Conservation (phyloP, 805 yeast species). For the Cyberlindnera xylosilytica region DNA sequence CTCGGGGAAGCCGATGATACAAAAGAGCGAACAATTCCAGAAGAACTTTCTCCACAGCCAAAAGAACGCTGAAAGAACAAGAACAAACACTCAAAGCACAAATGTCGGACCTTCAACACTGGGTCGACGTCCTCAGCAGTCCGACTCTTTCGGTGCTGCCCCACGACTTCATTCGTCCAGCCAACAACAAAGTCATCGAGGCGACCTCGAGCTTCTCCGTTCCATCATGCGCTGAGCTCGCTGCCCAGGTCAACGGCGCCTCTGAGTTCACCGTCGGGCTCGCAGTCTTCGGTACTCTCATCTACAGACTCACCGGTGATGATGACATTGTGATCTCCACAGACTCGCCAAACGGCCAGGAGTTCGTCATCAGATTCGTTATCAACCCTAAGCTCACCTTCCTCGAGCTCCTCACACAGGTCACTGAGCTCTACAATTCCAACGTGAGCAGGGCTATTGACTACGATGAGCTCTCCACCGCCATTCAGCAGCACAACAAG, state of each 20-base stretch:
- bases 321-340: conserved; percentile 91
- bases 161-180: conserved; percentile 79
- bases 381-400: conserved; percentile 57
- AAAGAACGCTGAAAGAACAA: not conserved
- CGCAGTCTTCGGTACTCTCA: conserved; percentile 65
- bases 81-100: no score
- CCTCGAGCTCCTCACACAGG: conserved; percentile 44
- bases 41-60: no score
- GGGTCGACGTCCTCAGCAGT: conserved; percentile 66
- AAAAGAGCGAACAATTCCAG: no score
- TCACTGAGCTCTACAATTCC: conserved; percentile 38
- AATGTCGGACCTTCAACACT: conserved; percentile 39
- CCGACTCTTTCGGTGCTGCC: conserved; percentile 89
- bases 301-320: conserved; percentile 85
- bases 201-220: conserved; percentile 43
- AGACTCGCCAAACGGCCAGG: conserved; percentile 39
- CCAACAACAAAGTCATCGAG: conserved; percentile 63
- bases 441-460: conserved; percentile 35
- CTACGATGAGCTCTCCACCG: conserved; percentile 53
- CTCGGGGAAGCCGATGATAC: no score
- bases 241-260: conserved; percentile 24
- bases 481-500: conserved; percentile 46
- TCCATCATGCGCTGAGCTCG: conserved; percentile 28
- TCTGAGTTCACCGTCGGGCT: conserved; percentile 50
- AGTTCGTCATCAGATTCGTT: conserved; percentile 60